These are phyloP conservation scores for Trebouxia sp. DNA, from an alignment of 139 green algal genomes.

Conservation along the genomic window DNA sequence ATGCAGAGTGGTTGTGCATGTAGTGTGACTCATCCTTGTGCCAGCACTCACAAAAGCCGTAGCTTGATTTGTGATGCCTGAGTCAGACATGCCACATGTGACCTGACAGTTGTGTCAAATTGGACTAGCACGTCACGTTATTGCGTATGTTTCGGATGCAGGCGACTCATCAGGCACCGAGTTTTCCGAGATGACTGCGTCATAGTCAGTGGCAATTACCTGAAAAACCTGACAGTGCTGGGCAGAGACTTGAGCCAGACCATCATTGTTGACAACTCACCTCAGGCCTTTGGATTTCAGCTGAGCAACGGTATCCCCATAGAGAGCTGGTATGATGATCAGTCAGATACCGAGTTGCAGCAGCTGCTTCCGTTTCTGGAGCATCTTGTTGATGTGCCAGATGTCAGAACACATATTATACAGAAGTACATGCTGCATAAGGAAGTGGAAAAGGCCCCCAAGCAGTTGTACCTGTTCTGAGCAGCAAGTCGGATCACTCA, in stretches of 20 bases:
- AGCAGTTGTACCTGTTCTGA: not conserved
- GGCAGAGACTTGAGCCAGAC: constrained; percentile 86
- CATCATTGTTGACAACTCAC: constrained; percentile 94
- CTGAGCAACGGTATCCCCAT: constrained; percentile 96
- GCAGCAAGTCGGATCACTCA: not conserved
- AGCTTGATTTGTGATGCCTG: too few species aligned
- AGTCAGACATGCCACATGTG: too few species aligned
- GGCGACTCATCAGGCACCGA: constrained; percentile 79
- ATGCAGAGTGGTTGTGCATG: too few species aligned
- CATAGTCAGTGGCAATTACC: constrained; percentile 93
- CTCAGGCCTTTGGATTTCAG: constrained; percentile 85
- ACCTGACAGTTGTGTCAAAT: too few species aligned
- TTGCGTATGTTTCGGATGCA: not conserved
- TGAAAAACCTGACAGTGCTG: constrained; percentile 83
- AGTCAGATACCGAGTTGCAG: constrained; percentile 78
- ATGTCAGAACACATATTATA: constrained; percentile 77
- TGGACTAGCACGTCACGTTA: too few species aligned
- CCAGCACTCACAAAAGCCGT: too few species aligned
- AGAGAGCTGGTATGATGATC: constrained; percentile 93
- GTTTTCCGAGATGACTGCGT: constrained; percentile 94
- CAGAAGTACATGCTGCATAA: constrained; percentile 71
- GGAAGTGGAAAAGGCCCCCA: constrained; percentile 56
- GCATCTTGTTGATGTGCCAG: constrained; percentile 54
- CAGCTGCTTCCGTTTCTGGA: constrained; percentile 92
- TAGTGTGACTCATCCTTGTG: too few species aligned